Base-by-base conservation (phyloP, 2,329 filamentous ascomycete genomes). In the Cladophialophora psammophila region DNA sequence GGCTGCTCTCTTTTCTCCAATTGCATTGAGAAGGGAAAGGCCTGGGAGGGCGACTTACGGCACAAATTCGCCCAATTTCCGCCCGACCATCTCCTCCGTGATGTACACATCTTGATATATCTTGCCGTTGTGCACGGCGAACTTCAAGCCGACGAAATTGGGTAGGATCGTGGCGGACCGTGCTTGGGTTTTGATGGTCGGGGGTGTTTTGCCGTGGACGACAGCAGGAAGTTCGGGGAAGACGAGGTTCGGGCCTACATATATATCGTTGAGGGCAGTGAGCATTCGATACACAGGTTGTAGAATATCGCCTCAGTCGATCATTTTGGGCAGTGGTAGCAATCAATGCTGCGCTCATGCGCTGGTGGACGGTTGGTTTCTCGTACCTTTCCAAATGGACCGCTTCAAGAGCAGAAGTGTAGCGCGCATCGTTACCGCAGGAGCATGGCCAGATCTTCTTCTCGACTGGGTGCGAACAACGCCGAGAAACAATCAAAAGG, bases 51-150 rank as follows among this genome's bases (percentile, higher is more conserved):
- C 52, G 58, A 88, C 92, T 76, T 87, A 97, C 93, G 88, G 84
- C 69, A 93, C 89, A 78, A 97, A 97, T 81, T 97, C 94, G 74
- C 94, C 94, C 73, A 97, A 85, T 82, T 97, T 97, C 80, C 95
- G 91, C 62, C 94, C 94, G 58, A 97, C 94, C 94, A 97, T 97
- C 76, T 97, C 92, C 78, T 97, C 94, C 15, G 93, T 96, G 70
- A 97, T 91, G 72, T 85, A 86, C 63, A 97, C 85, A 73, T 95
- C 91, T 74, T 90, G 82, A 80, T 97, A 97, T 36, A 86, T 86
- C 83, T 95, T 96, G 75, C 94, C 94, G 78, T 97, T 96, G 82
- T 97, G 91, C 67, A 97, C 87, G 80, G 94, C 90, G 79, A 97
- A 97, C 78, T 88, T 90, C 74, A 96, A 83, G 13, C 93, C 93